A percentile compares a stretch with the other conserved stretches of the same genome.
Conservation (phyloP, 495 filamentous ascomycete genomes). For the Jackrogersella minutella region DNA sequence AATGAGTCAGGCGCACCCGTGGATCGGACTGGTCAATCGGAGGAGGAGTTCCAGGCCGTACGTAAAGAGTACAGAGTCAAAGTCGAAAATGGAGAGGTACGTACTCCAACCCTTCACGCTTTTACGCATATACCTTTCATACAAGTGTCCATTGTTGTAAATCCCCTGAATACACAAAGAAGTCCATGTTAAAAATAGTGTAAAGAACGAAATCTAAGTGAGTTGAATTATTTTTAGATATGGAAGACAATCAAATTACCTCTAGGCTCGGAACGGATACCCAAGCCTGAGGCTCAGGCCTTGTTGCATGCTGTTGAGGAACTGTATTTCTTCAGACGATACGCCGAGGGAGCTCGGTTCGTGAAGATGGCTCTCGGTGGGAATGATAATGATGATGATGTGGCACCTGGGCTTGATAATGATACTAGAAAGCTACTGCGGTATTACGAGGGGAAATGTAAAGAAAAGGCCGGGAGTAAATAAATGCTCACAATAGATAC, state of each 20-base stretch:
- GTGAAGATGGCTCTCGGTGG: slow-evolving; percentile 42
- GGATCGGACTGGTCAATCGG: slow-evolving; percentile 53
- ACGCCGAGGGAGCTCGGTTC: slow-evolving; percentile 52
- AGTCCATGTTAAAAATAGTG: too few relatives aligned
- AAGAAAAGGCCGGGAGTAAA: slow-evolving; percentile 16
- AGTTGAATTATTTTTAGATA: slow-evolving; percentile 43
- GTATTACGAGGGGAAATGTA: slow-evolving; percentile 50
- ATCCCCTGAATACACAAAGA: too few relatives aligned
- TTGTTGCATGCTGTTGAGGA: slow-evolving; percentile 65
- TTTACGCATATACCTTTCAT: background rate
- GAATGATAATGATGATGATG: slow-evolving; percentile 18
- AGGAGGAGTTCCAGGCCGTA: slow-evolving; percentile 52
- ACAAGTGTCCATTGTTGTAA: too few relatives aligned
- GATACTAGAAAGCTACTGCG: slow-evolving; percentile 47
- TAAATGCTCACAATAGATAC: background rate
- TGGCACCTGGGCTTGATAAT: slow-evolving; percentile 39
- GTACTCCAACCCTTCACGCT: background rate
- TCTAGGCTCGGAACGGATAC: slow-evolving; percentile 31
- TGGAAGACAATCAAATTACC: slow-evolving; percentile 53
- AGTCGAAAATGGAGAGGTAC: slow-evolving; percentile 58
- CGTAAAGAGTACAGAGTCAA: slow-evolving; percentile 50
- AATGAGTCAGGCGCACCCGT: slow-evolving; percentile 34
- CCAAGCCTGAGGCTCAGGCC: slow-evolving; percentile 55
- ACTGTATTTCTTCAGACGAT: slow-evolving; percentile 62
- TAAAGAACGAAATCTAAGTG: background rate